Conservation (phyloP, 371 early-diverging fungal genomes). For the Rhizopus delemar region DNA sequence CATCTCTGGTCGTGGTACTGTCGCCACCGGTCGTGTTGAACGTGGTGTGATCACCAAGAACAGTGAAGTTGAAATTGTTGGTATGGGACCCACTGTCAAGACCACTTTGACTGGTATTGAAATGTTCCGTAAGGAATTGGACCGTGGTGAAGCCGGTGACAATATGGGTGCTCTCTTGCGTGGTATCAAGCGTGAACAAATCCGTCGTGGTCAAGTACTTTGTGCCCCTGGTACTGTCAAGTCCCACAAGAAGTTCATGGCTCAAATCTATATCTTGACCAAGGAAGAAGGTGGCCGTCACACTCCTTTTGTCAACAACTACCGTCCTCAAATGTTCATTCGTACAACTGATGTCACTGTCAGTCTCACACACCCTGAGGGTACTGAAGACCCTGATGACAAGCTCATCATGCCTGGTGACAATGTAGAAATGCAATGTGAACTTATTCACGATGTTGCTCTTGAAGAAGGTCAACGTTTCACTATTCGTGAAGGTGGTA, state of each 20-base stretch:
- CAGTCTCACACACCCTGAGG: constrained; percentile 80
- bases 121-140: constrained; percentile 99
- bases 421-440: constrained; percentile 84
- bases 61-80: constrained; percentile 95
- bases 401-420: constrained; percentile 99
- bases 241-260: constrained; percentile 90
- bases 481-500: constrained; percentile 98
- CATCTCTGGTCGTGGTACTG: constrained; percentile 98
- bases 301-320: constrained; percentile 95
- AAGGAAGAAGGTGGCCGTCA: constrained; percentile 99
- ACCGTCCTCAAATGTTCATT: constrained; percentile 94
- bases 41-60: constrained; percentile 95
- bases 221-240: constrained; percentile 90
- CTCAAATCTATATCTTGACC: constrained; percentile 91
- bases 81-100: constrained; percentile 86
- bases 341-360: constrained; percentile 95
- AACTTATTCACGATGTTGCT: constrained; percentile 80
- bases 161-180: constrained; percentile 97
- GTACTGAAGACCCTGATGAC: constrained; percentile 81
- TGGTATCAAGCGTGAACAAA: constrained; percentile 95
- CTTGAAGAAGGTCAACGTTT: constrained; percentile 93
- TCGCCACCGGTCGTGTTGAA: constrained; percentile 97
- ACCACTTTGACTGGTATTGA: constrained; percentile 95
- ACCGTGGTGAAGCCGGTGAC: constrained; percentile 97
- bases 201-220: constrained; percentile 94